These are phyloP conservation scores for Macadamia integrifolia DNA, from an alignment of 164 flowering plant genomes.

Conservation along the genomic window DNA sequence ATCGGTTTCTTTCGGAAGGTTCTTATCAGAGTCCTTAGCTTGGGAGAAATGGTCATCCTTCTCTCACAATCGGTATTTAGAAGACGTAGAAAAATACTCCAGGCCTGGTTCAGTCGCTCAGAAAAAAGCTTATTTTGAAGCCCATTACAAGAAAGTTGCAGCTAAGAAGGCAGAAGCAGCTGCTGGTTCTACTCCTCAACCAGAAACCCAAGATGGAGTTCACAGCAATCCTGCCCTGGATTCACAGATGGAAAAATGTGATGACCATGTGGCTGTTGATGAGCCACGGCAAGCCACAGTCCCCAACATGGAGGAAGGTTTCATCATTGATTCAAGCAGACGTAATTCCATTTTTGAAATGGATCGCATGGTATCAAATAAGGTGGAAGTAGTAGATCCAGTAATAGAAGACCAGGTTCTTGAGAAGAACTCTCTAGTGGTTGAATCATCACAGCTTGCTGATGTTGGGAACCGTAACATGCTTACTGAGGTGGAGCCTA, in stretches of 20 bases:
- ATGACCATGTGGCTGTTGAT: slow-evolving; percentile 6
- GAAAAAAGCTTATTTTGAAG: slow-evolving; percentile 86
- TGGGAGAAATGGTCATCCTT: slow-evolving; percentile 92
- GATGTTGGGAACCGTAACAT: slow-evolving; percentile 13
- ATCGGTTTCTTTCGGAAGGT: slow-evolving; percentile 83
- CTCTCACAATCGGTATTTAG: slow-evolving; percentile 65
- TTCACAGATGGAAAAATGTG: slow-evolving; percentile 9
- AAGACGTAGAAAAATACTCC: slow-evolving; percentile 67
- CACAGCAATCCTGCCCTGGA: slow-evolving; percentile 6
- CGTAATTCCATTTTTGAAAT: slow-evolving; percentile 5
- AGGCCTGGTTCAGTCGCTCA: slow-evolving; percentile 82
- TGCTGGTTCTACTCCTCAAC: slow-evolving; percentile 7
- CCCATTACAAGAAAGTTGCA: slow-evolving; percentile 64
- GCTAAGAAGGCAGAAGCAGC: slow-evolving; percentile 46
- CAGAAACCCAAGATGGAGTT: slow-evolving; percentile 9
- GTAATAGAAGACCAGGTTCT: slow-evolving; percentile 9
- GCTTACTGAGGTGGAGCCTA: slow-evolving; percentile 6
- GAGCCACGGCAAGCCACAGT: slow-evolving; percentile 9
- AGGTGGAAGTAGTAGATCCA: slow-evolving; percentile 18
- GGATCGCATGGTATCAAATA: slow-evolving; percentile 5
- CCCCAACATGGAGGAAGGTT: slow-evolving; percentile 3
- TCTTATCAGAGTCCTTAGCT: slow-evolving; percentile 56
- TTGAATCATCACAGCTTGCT: slow-evolving; percentile 17
- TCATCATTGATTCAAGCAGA: slow-evolving; percentile 9
- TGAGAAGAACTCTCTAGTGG: slow-evolving; percentile 14